These are phyloP conservation scores for Coemansia sp. DNA, from an alignment of 192 early-diverging fungal species.

Conservation along the genomic window DNA sequence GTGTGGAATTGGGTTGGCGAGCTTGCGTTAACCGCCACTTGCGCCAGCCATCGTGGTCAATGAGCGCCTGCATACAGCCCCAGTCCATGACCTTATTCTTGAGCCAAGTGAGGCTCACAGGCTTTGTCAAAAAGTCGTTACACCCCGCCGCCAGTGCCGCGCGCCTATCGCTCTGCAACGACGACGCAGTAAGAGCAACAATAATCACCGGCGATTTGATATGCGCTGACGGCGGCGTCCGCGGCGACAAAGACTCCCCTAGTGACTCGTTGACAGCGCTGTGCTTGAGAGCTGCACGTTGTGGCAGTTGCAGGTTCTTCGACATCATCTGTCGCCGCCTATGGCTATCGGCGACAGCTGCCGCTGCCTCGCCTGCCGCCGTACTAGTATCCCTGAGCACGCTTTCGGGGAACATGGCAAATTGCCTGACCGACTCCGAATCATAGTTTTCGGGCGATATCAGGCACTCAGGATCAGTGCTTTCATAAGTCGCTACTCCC, in stretches of 20 bases:
- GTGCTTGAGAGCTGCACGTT: constrained; percentile 54
- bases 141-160: constrained; percentile 84
- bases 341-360: neutral
- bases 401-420: constrained; percentile 40
- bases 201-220: constrained; percentile 80
- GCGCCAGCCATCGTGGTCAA: constrained; percentile 74
- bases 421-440: constrained; percentile 10
- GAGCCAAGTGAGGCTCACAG: constrained; percentile 81
- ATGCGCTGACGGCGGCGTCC: constrained; percentile 26
- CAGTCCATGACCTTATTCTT: constrained; percentile 88
- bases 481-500: constrained; percentile 1
- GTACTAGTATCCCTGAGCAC: neutral
- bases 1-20: too few relatives aligned
- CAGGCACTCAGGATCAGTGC: neutral
- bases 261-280: constrained; percentile 8
- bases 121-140: constrained; percentile 92
- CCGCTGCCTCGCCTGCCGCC: neutral
- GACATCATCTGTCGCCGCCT: constrained; percentile 9
- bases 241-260: constrained; percentile 19
- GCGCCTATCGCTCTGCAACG: constrained; percentile 67
- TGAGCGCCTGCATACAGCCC: constrained; percentile 92
- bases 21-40: constrained; percentile 43
- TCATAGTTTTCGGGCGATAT: constrained; percentile 24
- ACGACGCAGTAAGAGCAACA: constrained; percentile 85
- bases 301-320: constrained; percentile 22